phyloP scores from a whole-genome alignment of 2,329 filamentous ascomycete genomes.

The Nothopassalora personata region DNA sequence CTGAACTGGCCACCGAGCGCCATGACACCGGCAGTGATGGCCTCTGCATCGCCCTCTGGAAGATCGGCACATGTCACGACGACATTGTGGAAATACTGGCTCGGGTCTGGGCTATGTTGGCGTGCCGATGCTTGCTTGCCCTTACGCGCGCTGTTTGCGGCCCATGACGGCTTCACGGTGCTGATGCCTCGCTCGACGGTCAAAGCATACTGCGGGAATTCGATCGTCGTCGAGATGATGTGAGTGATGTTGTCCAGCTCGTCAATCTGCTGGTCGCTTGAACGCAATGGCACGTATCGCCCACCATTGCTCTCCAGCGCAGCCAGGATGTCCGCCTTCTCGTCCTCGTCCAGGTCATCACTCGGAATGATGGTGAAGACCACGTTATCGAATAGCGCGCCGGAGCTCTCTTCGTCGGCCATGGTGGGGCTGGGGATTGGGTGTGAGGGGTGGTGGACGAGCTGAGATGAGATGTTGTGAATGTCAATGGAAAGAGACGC shows the following conservation, averaged over 20 bases:
- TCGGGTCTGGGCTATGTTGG: constrained; percentile 83
- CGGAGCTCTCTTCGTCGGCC: constrained; percentile 15
- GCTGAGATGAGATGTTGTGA: neutral
- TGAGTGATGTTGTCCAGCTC: constrained; percentile 51
- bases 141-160: constrained; percentile 63
- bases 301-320: constrained; percentile 47
- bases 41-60: constrained; percentile 80
- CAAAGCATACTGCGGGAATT: constrained; percentile 81
- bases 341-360: constrained; percentile 21
- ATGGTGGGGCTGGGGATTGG: constrained; percentile 1
- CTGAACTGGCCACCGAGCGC: constrained; percentile 83
- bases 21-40: constrained; percentile 81
- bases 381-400: constrained; percentile 35
- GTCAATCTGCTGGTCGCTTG: constrained; percentile 35
- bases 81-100: constrained; percentile 82
- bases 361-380: constrained; percentile 42
- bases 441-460: neutral
- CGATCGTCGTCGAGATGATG: constrained; percentile 70
- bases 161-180: constrained; percentile 78
- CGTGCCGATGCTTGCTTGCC: constrained; percentile 70
- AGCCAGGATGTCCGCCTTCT: constrained; percentile 39
- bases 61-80: constrained; percentile 78
- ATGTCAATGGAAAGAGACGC: no score
- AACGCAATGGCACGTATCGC: constrained; percentile 39
- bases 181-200: constrained; percentile 73